Evolutionary conservation across 371 early-diverging fungal genomes (phyloP).

Genomic region (Funneliformis caledonium): DNA sequence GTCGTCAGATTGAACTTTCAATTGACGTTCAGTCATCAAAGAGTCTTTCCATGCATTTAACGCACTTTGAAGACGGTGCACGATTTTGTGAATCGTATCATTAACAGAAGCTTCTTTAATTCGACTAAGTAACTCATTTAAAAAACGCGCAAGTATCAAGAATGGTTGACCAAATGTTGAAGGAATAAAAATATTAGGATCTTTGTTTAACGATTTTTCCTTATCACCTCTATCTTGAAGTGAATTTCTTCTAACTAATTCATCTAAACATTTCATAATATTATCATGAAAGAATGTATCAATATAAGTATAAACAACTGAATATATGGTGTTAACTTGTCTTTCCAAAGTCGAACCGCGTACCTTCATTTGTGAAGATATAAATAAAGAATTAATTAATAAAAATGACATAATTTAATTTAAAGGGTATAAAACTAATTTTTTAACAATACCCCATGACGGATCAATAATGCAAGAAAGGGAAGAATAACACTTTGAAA

Average conservation of each 20-base stretch:
- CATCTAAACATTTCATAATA: conserved; percentile 9
- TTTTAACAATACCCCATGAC: neutral
- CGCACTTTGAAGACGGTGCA: neutral
- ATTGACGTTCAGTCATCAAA: neutral
- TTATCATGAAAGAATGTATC: conserved; percentile 15
- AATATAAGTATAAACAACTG: conserved; percentile 14
- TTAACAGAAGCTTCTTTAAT: conserved; percentile 42
- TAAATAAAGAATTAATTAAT: neutral
- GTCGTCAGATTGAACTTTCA: neutral
- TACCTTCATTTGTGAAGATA: neutral
- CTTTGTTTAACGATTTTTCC: neutral
- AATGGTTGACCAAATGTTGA: conserved; percentile 32
- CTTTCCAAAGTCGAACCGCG: conserved; percentile 6
- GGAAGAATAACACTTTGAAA: conserved; percentile 36
- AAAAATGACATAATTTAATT: neutral
- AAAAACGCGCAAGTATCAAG: conserved; percentile 44
- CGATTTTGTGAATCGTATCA: conserved; percentile 13
- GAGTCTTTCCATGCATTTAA: neutral
- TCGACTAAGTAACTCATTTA: conserved; percentile 46
- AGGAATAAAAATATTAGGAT: conserved; percentile 23
- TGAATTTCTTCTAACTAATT: conserved; percentile 9
- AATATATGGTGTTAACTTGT: conserved; percentile 27
- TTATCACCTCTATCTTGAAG: neutral
- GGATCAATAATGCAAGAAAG: conserved; percentile 30
- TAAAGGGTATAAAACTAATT: too few relatives aligned